phyloP scores from a whole-genome alignment of 331 rosid species.

The Erythrophleum ivorense region DNA sequence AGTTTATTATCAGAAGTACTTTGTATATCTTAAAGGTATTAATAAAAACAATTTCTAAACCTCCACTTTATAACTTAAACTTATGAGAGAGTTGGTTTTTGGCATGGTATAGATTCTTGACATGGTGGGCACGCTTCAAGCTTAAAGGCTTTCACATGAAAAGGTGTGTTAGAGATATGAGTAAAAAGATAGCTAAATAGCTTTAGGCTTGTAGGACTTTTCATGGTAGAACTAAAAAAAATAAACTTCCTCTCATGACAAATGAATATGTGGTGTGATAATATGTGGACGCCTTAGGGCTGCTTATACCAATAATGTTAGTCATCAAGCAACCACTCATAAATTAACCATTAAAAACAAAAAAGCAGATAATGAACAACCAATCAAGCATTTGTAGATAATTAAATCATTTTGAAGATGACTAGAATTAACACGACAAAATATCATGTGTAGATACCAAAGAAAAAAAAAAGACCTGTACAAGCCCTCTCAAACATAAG shows the following conservation, averaged over 20 bases:
- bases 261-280: neutral
- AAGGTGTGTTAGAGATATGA: neutral
- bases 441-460: constrained; percentile 27
- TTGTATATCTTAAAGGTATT: neutral
- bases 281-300: constrained; percentile 18
- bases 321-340: neutral
- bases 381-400: constrained; percentile 31
- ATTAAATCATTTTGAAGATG: constrained; percentile 15
- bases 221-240: neutral
- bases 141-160: neutral
- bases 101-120: neutral
- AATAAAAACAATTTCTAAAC: neutral
- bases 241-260: neutral
- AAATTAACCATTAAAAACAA: neutral
- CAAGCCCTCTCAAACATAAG: constrained; percentile 95
- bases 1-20: neutral
- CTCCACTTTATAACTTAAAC: neutral
- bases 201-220: neutral
- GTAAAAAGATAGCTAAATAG: neutral
- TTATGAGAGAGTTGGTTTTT: neutral
- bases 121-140: neutral
- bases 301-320: neutral
- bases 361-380: neutral
- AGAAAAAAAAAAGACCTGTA: constrained; percentile 61
- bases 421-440: neutral